Conservation (phyloP, 2,329 filamentous ascomycete species). For the Phialophora macrospora region DNA sequence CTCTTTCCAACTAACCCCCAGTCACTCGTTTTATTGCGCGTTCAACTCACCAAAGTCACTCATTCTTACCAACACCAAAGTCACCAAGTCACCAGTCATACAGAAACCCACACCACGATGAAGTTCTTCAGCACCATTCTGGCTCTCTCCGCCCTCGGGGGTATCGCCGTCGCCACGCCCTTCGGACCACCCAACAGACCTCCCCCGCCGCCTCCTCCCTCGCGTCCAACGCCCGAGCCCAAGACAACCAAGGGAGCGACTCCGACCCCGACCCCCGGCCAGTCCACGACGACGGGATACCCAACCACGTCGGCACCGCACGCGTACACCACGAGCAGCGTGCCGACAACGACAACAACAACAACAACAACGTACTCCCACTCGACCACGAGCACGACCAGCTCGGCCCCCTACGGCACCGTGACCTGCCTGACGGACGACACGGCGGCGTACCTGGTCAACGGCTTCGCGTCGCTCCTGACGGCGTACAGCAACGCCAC, state of each 20-base stretch:
- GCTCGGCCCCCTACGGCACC: neutral
- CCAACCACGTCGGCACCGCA: neutral
- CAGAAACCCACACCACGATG: neutral
- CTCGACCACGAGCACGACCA: neutral
- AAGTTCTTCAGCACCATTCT: constrained; percentile 17
- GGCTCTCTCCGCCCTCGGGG: constrained; percentile 9
- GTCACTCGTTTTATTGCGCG: constrained; percentile 4
- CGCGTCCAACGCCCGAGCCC: neutral
- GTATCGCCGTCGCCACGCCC: constrained; percentile 12
- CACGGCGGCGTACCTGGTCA: constrained; percentile 28
- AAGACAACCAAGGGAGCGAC: neutral
- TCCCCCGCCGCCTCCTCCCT: neutral
- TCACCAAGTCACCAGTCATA: too few species aligned
- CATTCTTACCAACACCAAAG: constrained; percentile 2
- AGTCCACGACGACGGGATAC: neutral
- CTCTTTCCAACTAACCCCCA: constrained; percentile 4
- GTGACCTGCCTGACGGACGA: constrained; percentile 26
- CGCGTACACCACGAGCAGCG: neutral
- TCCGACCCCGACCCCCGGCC: neutral
- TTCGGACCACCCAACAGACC: neutral
- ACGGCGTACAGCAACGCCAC: constrained; percentile 31
- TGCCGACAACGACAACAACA: neutral
- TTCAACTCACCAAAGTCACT: constrained; percentile 12
- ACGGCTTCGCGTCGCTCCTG: constrained; percentile 31
- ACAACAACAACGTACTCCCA: neutral